Percentiles rank a stretch among this genome's conserved stretches.
phyloP scores from a whole-genome alignment of 2,329 filamentous ascomycete genomes.

The Escovopsis sp. region DNA sequence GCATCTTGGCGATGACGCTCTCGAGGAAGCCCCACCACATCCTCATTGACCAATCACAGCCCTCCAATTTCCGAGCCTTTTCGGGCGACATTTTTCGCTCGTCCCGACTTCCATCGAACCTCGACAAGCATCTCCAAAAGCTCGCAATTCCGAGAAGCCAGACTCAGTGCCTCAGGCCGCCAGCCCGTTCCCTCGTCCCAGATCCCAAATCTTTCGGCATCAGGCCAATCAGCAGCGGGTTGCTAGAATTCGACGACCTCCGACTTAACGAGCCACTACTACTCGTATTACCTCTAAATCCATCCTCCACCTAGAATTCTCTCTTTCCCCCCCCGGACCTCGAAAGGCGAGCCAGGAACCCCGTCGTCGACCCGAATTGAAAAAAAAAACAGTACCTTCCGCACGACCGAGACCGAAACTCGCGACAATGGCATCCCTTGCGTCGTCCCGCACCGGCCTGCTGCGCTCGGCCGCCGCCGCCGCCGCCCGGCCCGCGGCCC shows the following conservation, averaged over 20 bases:
- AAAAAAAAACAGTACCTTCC: too few species aligned
- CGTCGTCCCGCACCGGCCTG: constrained; percentile 50
- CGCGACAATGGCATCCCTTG: constrained; percentile 49
- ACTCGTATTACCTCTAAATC: constrained; percentile 1
- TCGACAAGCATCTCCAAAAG: too few species aligned
- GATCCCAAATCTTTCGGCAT: constrained; percentile 26
- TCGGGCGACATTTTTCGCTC: constrained; percentile 1
- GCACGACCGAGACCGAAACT: too few species aligned
- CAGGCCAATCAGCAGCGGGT: constrained; percentile 16
- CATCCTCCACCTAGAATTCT: not conserved
- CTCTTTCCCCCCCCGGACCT: too few species aligned
- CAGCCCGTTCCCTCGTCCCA: constrained; percentile 8
- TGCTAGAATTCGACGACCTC: constrained; percentile 11
- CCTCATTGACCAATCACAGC: constrained; percentile 27
- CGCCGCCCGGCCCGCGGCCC: constrained; percentile 24
- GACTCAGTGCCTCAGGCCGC: constrained; percentile 29
- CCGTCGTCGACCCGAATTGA: too few species aligned
- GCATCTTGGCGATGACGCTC: too few species aligned
- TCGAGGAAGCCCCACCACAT: constrained; percentile 10
- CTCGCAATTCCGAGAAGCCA: constrained; percentile 1
- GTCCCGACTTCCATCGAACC: too few species aligned
- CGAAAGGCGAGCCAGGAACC: too few species aligned
- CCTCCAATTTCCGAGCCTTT: constrained; percentile 30
- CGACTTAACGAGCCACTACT: constrained; percentile 10
- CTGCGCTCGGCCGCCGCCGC: constrained; percentile 42